phyloP scores from a whole-genome alignment of 495 filamentous ascomycete species.

The Apodospora peruviana region DNA sequence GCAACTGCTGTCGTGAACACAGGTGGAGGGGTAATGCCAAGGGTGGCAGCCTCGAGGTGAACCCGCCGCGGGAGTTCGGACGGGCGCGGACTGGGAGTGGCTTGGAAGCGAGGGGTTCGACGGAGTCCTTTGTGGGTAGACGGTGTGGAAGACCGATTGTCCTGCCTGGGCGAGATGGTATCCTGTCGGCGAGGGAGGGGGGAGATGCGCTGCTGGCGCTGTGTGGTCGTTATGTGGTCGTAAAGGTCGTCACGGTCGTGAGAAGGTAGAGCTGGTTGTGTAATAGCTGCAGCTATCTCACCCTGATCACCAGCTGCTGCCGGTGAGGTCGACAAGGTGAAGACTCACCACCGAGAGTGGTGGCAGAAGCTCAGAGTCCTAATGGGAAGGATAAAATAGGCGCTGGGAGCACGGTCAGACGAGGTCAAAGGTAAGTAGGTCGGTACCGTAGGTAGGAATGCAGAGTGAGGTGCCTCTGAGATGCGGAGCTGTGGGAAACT shows the following conservation, averaged over 20 bases:
- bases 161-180: constrained; percentile 18
- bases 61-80: constrained; percentile 23
- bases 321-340: constrained; percentile 42
- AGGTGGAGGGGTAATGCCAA: constrained; percentile 29
- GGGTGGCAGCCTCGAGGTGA: constrained; percentile 29
- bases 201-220: constrained; percentile 38
- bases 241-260: constrained; percentile 42
- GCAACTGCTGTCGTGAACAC: constrained; percentile 25
- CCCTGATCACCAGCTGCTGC: constrained; percentile 25
- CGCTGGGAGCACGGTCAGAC: constrained; percentile 11
- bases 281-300: constrained; percentile 38
- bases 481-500: background rate
- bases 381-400: background rate
- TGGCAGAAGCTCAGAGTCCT: constrained; percentile 16
- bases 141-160: constrained; percentile 31
- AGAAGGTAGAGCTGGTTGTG: constrained; percentile 26
- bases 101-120: constrained; percentile 41
- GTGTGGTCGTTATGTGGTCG: constrained; percentile 27
- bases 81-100: constrained; percentile 34
- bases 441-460: background rate
- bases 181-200: constrained; percentile 24
- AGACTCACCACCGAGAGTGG: constrained; percentile 36
- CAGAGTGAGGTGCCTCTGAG: background rate
- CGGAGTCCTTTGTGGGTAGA: constrained; percentile 38
- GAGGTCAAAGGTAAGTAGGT: background rate